phyloP scores from a whole-genome alignment of 768 basidiomycete species.

The Chalciporus sphaerocephalus region DNA sequence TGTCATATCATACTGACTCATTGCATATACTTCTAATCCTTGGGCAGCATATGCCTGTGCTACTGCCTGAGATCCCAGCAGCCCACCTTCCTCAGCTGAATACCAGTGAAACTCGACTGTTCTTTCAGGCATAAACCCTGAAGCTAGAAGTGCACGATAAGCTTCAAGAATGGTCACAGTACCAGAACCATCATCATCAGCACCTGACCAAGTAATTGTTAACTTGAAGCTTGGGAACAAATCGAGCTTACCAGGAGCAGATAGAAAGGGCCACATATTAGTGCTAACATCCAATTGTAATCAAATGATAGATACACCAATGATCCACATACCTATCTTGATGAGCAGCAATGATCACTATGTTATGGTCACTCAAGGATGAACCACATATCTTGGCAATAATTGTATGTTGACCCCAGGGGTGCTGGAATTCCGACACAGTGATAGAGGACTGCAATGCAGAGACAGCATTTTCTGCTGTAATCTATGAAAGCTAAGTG shows the following conservation, averaged over 20 bases:
- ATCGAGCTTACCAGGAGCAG: slow-evolving; percentile 71
- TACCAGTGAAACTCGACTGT: slow-evolving; percentile 51
- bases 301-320: neutral
- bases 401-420: slow-evolving; percentile 83
- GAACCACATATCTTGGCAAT: slow-evolving; percentile 75
- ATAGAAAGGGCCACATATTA: slow-evolving; percentile 73
- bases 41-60: slow-evolving; percentile 62
- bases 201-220: slow-evolving; percentile 22
- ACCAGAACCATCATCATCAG: slow-evolving; percentile 45
- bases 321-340: slow-evolving; percentile 64
- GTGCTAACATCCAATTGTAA: slow-evolving; percentile 39
- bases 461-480: slow-evolving; percentile 53
- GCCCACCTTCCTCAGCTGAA: slow-evolving; percentile 66
- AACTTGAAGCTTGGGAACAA: too few relatives aligned
- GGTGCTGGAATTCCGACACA: slow-evolving; percentile 68
- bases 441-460: slow-evolving; percentile 54
- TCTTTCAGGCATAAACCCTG: slow-evolving; percentile 38
- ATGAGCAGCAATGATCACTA: slow-evolving; percentile 74
- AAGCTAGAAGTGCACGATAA: slow-evolving; percentile 38
- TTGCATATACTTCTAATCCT: slow-evolving; percentile 21
- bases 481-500: slow-evolving; percentile 45
- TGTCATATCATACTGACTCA: slow-evolving; percentile 77
- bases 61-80: slow-evolving; percentile 87
- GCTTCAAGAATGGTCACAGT: slow-evolving; percentile 44
- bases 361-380: slow-evolving; percentile 52